Evolutionary conservation across 2,329 filamentous ascomycete species (phyloP).

Genomic region (Blastomyces silverae): DNA sequence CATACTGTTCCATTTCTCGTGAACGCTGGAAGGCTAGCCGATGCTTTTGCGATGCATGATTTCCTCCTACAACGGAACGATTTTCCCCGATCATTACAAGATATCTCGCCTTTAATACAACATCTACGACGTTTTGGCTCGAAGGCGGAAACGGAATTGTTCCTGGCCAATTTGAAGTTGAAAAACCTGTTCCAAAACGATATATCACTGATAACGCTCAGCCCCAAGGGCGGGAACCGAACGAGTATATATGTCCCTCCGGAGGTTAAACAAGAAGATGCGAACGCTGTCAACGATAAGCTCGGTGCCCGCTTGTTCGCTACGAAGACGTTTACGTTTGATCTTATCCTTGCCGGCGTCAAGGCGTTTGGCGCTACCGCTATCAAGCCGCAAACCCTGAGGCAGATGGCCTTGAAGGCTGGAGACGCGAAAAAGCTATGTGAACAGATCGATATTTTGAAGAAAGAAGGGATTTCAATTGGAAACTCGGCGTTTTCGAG

Average conservation of each 20-base stretch:
- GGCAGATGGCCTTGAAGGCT: conserved; percentile 66
- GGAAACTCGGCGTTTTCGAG: conserved; percentile 58
- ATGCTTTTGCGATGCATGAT: conserved; percentile 44
- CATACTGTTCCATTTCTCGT: conserved; percentile 40
- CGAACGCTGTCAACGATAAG: conserved; percentile 55
- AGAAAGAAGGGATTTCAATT: conserved; percentile 56
- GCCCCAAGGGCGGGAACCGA: background rate
- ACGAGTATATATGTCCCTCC: background rate
- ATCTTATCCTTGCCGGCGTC: conserved; percentile 64
- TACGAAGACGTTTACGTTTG: conserved; percentile 63
- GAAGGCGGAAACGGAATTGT: conserved; percentile 15
- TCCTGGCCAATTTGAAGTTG: conserved; percentile 15
- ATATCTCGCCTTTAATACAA: conserved; percentile 38
- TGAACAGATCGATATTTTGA: conserved; percentile 55
- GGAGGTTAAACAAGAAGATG: conserved; percentile 17
- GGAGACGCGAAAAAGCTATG: conserved; percentile 51
- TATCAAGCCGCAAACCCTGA: conserved; percentile 69
- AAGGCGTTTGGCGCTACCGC: conserved; percentile 62
- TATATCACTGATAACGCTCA: background rate
- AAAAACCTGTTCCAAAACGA: conserved; percentile 15
- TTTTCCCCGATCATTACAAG: conserved; percentile 35
- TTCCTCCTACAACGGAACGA: conserved; percentile 40
- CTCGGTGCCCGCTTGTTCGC: conserved; percentile 79
- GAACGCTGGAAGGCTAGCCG: conserved; percentile 31
- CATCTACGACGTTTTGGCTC: conserved; percentile 33